Percentiles rank a stretch among this genome's conserved stretches.
These are phyloP conservation scores for Petunia secreta DNA, from an alignment of 257 asterid species.

Conservation along the genomic window DNA sequence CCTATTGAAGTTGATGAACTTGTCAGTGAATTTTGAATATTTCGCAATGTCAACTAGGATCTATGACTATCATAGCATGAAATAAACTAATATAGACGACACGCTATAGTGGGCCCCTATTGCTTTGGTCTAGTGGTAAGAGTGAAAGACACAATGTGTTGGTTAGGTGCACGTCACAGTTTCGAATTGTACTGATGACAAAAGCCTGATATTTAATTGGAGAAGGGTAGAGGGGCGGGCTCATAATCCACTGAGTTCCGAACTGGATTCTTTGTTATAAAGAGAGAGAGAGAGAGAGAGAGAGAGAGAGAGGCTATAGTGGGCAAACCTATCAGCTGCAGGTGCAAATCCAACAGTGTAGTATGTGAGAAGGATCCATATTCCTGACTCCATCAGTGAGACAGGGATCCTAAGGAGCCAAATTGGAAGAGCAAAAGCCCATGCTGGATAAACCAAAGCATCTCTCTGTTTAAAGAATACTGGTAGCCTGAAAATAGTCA, in stretches of 20 bases:
- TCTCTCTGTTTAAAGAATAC: slow-evolving; percentile 75
- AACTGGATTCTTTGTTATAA: too few species aligned
- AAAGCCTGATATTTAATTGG: too few species aligned
- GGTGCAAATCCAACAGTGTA: slow-evolving; percentile 80
- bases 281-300: too few species aligned
- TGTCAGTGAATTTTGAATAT: not conserved
- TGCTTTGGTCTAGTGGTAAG: too few species aligned
- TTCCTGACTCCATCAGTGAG: slow-evolving; percentile 61
- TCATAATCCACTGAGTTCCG: too few species aligned
- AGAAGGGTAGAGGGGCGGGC: too few species aligned
- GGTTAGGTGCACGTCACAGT: too few species aligned
- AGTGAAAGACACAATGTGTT: too few species aligned
- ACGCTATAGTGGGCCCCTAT: not conserved
- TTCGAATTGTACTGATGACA: too few species aligned
- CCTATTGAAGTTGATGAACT: slow-evolving; percentile 36
- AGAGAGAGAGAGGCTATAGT: not conserved
- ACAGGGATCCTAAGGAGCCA: slow-evolving; percentile 72
- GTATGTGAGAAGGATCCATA: slow-evolving; percentile 71
- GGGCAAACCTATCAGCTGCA: slow-evolving; percentile 56
- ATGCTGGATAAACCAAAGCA: slow-evolving; percentile 64
- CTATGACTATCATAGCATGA: not conserved
- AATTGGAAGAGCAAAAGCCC: slow-evolving; percentile 75
- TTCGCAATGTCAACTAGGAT: not conserved
- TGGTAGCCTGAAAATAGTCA: slow-evolving; percentile 68
- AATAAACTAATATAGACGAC: not conserved